A percentile compares a stretch with the other conserved stretches of the same genome.
These are phyloP conservation scores for Pachysolen tannophilus DNA, from an alignment of 805 yeast species.

Conservation along the genomic window DNA sequence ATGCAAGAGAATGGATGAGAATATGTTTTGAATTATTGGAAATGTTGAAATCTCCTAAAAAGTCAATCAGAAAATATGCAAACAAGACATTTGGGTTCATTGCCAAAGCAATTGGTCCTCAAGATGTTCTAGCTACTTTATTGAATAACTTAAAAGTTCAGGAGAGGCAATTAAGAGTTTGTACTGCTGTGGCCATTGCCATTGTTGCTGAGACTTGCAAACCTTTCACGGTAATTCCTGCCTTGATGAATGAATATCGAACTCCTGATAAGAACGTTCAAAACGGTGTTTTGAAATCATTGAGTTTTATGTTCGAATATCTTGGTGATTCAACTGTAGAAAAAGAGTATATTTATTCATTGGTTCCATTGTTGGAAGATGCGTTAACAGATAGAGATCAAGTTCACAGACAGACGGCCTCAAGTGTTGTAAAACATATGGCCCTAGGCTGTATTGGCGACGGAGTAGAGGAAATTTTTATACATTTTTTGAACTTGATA, in stretches of 20 bases:
- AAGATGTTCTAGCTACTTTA: slow-evolving; percentile 80
- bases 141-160: slow-evolving; percentile 82
- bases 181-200: slow-evolving; percentile 97
- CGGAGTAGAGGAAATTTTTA: slow-evolving; percentile 74
- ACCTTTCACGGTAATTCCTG: slow-evolving; percentile 91
- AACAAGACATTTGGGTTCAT: slow-evolving; percentile 87
- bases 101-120: slow-evolving; percentile 92
- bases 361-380: slow-evolving; percentile 75
- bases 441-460: slow-evolving; percentile 71
- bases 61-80: slow-evolving; percentile 74
- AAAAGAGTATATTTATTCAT: slow-evolving; percentile 72
- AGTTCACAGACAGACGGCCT: slow-evolving; percentile 94
- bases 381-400: slow-evolving; percentile 86
- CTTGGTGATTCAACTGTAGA: slow-evolving; percentile 66
- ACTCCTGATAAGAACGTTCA: slow-evolving; percentile 91
- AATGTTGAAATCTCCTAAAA: slow-evolving; percentile 74
- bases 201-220: slow-evolving; percentile 91
- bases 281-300: slow-evolving; percentile 87
- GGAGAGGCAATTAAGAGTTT: slow-evolving; percentile 92
- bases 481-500: slow-evolving; percentile 73
- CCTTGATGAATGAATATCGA: slow-evolving; percentile 90
- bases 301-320: slow-evolving; percentile 89
- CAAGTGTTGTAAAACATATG: slow-evolving; percentile 75
- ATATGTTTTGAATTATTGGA: slow-evolving; percentile 87
- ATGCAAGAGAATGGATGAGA: slow-evolving; percentile 96